A percentile compares a stretch with the other conserved stretches of the same genome.
Evolutionary conservation across 2,329 filamentous ascomycete species (phyloP).

Genomic region (Neonectria coccinea): DNA sequence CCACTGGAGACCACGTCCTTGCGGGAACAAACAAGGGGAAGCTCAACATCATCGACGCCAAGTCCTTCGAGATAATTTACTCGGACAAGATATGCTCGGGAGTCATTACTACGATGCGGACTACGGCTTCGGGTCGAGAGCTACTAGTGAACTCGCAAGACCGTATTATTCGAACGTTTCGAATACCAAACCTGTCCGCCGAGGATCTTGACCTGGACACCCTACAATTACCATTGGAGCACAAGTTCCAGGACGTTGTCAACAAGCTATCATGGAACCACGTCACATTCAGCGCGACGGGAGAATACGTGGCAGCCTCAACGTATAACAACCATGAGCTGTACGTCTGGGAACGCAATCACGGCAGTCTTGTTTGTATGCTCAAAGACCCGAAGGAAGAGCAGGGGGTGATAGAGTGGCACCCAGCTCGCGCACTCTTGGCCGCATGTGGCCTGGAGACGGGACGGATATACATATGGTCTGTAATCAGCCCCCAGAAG

Average conservation of each 20-base stretch:
- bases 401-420: conserved; percentile 96
- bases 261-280: conserved; percentile 97
- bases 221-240: conserved; percentile 90
- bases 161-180: conserved; percentile 92
- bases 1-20: conserved; percentile 87
- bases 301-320: conserved; percentile 95
- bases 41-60: conserved; percentile 92
- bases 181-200: conserved; percentile 80
- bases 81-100: conserved; percentile 89
- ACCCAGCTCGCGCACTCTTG: conserved; percentile 86
- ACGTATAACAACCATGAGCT: conserved; percentile 99
- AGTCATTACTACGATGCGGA: conserved; percentile 86
- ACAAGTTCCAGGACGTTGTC: conserved; percentile 98
- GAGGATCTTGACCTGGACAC: conserved; percentile 83
- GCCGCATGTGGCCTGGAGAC: conserved; percentile 94
- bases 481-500: conserved; percentile 91
- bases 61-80: conserved; percentile 84
- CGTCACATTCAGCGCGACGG: conserved; percentile 92
- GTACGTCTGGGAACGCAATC: conserved; percentile 96
- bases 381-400: conserved; percentile 97
- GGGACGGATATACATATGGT: conserved; percentile 95
- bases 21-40: conserved; percentile 95
- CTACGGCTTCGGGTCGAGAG: conserved; percentile 85
- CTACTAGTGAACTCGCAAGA: conserved; percentile 94
- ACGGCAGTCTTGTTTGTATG: conserved; percentile 95